Conservation (phyloP, 495 filamentous ascomycete genomes). For the Aspergillus diversus region DNA sequence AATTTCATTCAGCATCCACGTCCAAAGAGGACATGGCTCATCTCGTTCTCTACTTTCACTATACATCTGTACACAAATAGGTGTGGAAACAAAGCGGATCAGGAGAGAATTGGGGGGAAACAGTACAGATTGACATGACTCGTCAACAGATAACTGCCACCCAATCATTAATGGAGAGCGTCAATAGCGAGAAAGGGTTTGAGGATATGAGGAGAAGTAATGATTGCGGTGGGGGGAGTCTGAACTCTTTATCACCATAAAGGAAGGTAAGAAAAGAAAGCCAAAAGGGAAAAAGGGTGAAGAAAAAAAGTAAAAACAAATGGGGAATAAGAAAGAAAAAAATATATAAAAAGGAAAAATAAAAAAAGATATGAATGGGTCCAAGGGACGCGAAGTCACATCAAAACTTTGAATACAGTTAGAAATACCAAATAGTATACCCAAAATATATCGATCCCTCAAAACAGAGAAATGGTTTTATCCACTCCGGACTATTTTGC, state of each 20-base stretch:
- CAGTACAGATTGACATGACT: conserved; percentile 25
- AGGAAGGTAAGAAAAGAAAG: conserved; percentile 26
- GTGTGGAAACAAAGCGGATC: conserved; percentile 24
- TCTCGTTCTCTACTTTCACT: conserved; percentile 29
- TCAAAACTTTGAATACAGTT: conserved; percentile 28
- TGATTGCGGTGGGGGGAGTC: conserved; percentile 20
- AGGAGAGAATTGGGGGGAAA: conserved; percentile 21
- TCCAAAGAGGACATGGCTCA: conserved; percentile 25
- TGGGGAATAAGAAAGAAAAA: conserved; percentile 34
- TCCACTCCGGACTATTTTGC: conserved; percentile 24
- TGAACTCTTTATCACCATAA: conserved; percentile 36
- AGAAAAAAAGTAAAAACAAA: conserved; percentile 29
- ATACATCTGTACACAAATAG: conserved; percentile 45
- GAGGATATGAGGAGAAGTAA: conserved; percentile 23
- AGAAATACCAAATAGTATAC: conserved; percentile 28
- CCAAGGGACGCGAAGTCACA: conserved; percentile 7
- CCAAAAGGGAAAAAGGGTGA: not conserved
- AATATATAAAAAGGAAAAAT: conserved; percentile 21
- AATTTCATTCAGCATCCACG: conserved; percentile 25
- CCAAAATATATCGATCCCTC: conserved; percentile 17
- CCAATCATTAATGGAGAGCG: conserved; percentile 36
- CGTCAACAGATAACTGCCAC: conserved; percentile 37
- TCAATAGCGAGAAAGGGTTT: conserved; percentile 25
- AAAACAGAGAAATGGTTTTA: conserved; percentile 22
- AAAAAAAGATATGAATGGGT: conserved; percentile 12